Base-by-base conservation (phyloP, 2,329 filamentous ascomycete genomes). In the Epicoccum nigrum region DNA sequence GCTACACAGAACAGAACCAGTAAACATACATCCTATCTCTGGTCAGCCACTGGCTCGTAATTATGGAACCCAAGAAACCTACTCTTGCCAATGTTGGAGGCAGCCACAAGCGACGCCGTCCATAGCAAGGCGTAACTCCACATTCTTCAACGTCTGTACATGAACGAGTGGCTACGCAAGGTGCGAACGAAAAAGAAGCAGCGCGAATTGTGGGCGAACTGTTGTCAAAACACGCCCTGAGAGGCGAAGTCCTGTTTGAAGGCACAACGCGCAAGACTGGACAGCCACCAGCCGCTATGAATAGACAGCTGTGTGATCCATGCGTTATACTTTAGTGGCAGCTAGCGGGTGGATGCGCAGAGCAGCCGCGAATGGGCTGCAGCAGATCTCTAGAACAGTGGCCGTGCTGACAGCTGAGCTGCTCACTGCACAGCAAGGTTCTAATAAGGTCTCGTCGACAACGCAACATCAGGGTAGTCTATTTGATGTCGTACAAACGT, bases 401-500 rank as follows among this genome's bases (percentile, higher is more conserved):
- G 63, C 63, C 61, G 54, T 67, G 62, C 56, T 54, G 54, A 55
- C 54, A 53, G 55, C 55, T 60, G 57, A 55, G 54, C 35, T n/a
- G n/a, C n/a, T n/a, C n/a, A 16, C 9, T 34, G 41, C 32, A 28
- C 21, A 32, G 43, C 25, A 45, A 16, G n/a, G 17, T 28, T 19
- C 41, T 25, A 8, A 23, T 8, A 19, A 15, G 20, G 30, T 25
- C 4, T 37, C 17, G 6, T 42, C 37, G 42, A 43, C 20, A 46
- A 46, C n/a, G 38, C 32, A 42, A 31, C n/a, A 27, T 39, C 37
- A 46, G 21, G 27, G 16, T 19, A 20, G 19, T 32, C 32, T 20
- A 16, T 38, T 25, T 25, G 23, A 25, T 6, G 49, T 52, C 39
- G 27, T 32, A 52, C 43, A n/a, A 27, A 7, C 43, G 32, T 52